These are phyloP conservation scores for Elaeagnus macrophylla DNA, from an alignment of 306 rosid genomes.

Conservation along the genomic window DNA sequence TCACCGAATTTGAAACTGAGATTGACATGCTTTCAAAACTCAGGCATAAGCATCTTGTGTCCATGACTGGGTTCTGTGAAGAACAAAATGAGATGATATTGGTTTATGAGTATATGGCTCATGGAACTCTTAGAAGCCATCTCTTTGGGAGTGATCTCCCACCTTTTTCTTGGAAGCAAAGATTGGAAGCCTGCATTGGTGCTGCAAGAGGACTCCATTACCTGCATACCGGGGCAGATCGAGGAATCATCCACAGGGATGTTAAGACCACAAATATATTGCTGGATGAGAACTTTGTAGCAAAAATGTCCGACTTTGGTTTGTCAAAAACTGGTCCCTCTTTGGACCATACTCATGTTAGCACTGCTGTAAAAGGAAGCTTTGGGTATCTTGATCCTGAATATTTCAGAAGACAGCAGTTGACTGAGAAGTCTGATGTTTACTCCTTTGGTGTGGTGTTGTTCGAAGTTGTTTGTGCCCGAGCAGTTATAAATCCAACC, in stretches of 20 bases:
- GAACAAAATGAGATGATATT: conserved; percentile 89
- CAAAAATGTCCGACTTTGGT: conserved; percentile 92
- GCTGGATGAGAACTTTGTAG: conserved; percentile 70
- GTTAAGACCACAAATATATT: conserved; percentile 92
- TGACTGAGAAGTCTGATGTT: conserved; percentile 91
- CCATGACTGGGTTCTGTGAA: conserved; percentile 90
- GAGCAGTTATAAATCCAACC: conserved; percentile 88
- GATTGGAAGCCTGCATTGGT: conserved; percentile 83
- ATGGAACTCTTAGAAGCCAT: conserved; percentile 91
- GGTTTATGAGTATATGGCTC: conserved; percentile 92
- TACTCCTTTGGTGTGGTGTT: conserved; percentile 91
- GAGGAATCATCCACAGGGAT: conserved; percentile 92
- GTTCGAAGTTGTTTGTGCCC: conserved; percentile 81
- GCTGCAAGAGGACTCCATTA: conserved; percentile 95
- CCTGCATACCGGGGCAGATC: conserved; percentile 88
- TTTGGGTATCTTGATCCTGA: conserved; percentile 95
- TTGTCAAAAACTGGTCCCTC: conserved; percentile 90
- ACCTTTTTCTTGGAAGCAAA: conserved; percentile 74
- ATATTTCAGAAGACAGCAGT: conserved; percentile 80
- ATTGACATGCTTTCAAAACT: conserved; percentile 99
- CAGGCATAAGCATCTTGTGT: conserved; percentile 85
- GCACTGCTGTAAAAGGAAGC: conserved; percentile 97
- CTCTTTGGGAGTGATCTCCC: conserved; percentile 77
- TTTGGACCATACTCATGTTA: conserved; percentile 84
- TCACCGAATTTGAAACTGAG: conserved; percentile 87